Base-by-base conservation (phyloP, 139 green algal species). In the Volvox reticuliferus region DNA sequence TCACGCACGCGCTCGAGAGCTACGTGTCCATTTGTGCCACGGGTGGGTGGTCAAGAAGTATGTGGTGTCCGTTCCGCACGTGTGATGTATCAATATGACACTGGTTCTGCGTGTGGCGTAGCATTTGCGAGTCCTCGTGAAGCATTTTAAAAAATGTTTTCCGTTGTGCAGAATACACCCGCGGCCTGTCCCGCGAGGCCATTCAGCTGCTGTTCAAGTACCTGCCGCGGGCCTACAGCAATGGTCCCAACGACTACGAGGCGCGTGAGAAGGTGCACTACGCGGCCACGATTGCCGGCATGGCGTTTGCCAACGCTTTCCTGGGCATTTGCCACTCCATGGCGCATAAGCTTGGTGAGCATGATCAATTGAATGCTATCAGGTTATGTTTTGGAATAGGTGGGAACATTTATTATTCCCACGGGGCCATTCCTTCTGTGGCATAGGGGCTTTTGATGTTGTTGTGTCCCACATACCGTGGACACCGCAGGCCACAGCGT, bases 231-330 rank as follows among this genome's bases (percentile, higher is more conserved):
- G 83, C 92, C 18, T 94, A 94, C 82, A 79, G 90, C 78, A 91
- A 95, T 81, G 95, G 95, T 26, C 35, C 81, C 78, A 91, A 92
- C 84, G 93, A 97, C 92, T 89, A 75, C 28, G 82, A 95, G 83
- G 95, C 95, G 22, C 88, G 95, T 17, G 95, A 97, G 86, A 96
- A 96, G 90, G 89, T 97, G 91, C 95, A 97, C 92, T 93, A 93
- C 55, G 95, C 95, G 2, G 94, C 95, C 82, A 96, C 95, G 65
- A 97, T 97, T 63, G 95, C 95, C 21, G 95, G 95, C 85, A 97
- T 97, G 95, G 94, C 95, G 35, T 97, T 97, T 85, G 95, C 93
- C 84, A 97, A 97, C 89, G 95, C 95, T 12, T 97, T 97, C 93
- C 92, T 97, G 73, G 95, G 95, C 73, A 93, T 97, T 61, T 97